Evolutionary conservation across 2,329 filamentous ascomycete species (phyloP).

Genomic region (Nemania abortiva): DNA sequence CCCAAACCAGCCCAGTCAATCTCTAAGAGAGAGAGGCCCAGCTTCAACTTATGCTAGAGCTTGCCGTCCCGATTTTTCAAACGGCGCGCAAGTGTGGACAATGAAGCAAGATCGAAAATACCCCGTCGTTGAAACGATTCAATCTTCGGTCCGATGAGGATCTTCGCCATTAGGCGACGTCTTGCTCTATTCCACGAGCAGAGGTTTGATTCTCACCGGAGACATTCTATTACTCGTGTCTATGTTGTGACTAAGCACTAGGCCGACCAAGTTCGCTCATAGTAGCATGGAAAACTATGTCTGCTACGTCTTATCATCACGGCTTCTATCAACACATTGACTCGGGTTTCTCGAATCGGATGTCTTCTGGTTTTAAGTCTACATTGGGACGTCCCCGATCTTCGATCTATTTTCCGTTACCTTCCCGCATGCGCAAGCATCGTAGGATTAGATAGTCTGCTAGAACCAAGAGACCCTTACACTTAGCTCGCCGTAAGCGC

Average conservation of each 20-base stretch:
- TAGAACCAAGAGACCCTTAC: not conserved
- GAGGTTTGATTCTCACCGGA: slow-evolving; percentile 50
- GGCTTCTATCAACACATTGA: not conserved
- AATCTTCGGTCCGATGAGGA: slow-evolving; percentile 43
- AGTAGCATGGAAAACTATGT: not conserved
- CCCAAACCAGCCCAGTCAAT: not conserved
- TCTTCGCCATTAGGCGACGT: slow-evolving; percentile 37
- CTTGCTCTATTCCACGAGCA: slow-evolving; percentile 41
- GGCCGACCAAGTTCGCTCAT: not conserved
- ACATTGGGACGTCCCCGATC: not conserved
- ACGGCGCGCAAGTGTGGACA: slow-evolving; percentile 77
- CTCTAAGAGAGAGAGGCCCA: slow-evolving; percentile 25
- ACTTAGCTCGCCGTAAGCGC: not conserved
- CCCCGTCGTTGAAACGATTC: slow-evolving; percentile 39
- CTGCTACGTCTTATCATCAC: not conserved
- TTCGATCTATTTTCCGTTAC: not conserved
- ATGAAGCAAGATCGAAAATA: slow-evolving; percentile 71
- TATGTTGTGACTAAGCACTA: not conserved
- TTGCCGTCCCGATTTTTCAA: slow-evolving; percentile 65
- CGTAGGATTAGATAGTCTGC: too few species aligned
- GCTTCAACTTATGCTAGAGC: slow-evolving; percentile 76
- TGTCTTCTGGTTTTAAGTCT: not conserved
- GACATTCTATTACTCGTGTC: slow-evolving; percentile 40
- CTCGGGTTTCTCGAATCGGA: not conserved
- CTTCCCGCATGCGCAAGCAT: too few species aligned